Evolutionary conservation across 129 eudicot species (phyloP).

Genomic region (Lonicera japonica): DNA sequence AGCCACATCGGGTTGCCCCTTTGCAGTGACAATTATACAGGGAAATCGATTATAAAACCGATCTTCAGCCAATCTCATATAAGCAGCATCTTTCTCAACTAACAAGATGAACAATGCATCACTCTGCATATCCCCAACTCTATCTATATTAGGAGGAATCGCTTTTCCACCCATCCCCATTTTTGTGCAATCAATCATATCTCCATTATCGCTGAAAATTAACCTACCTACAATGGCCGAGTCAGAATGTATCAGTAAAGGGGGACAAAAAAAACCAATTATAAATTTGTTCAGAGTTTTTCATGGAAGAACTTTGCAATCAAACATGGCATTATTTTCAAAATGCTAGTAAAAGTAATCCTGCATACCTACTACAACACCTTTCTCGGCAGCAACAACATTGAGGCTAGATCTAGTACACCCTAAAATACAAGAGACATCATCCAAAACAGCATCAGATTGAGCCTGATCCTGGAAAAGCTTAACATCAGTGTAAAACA

Average conservation of each 20-base stretch:
- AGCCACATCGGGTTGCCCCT: conserved; percentile 94
- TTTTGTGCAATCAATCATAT: conserved; percentile 91
- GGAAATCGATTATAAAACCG: conserved; percentile 89
- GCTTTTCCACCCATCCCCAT: conserved; percentile 98
- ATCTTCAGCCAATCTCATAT: conserved; percentile 86
- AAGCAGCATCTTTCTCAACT: conserved; percentile 96
- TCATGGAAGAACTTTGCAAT: no score
- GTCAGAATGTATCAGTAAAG: no score
- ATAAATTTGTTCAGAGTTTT: no score
- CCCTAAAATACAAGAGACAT: conserved; percentile 75
- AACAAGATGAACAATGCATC: conserved; percentile 82
- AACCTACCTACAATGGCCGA: no score
- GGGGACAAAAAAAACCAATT: no score
- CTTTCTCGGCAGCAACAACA: conserved; percentile 87
- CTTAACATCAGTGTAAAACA: conserved; percentile 92
- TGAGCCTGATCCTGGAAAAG: conserved; percentile 87
- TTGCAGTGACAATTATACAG: conserved; percentile 75
- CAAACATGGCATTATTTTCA: no score
- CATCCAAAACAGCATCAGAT: conserved; percentile 79
- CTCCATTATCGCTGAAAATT: conserved; percentile 77
- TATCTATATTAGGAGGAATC: conserved; percentile 83
- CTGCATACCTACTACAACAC: conserved; percentile 92
- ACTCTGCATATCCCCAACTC: conserved; percentile 88
- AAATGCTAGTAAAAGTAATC: no score
- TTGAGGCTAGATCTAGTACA: conserved; percentile 82